Base-by-base conservation (phyloP, 305 asterid genomes). In the Fraxinus paxiana region DNA sequence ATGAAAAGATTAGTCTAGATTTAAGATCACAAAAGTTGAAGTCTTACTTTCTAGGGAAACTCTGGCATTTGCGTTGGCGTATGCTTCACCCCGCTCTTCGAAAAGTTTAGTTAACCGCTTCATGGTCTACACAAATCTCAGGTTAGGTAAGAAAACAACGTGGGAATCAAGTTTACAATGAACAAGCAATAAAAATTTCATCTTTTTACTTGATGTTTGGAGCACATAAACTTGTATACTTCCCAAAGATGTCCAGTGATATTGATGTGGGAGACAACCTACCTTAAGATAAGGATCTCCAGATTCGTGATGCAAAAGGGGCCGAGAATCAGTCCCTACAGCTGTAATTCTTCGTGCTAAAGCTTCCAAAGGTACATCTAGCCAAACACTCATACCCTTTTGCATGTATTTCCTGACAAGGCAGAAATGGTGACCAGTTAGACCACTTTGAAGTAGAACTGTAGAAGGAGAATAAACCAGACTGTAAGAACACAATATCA, bases 361-460 rank as follows among this genome's bases (percentile, higher is more conserved):
- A 84, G 97, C 96, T 38, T 94, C 92, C 88, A 95, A 86, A 61
- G 98, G 95, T 37, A 95, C 98, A 38, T 95, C 99, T 65, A 95
- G 81, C 97, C 97, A 95, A 75, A 92, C 93, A 78, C 89, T 92
- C 38, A 90, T 85, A 69, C 99, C 99, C 85, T 90, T 92, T 78
- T 82, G 90, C 93, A 95, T 95, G 87, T 95, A 92, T 80, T 87
- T 90, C 97, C 99, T 93, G 82, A 17, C 74, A 83, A 56, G 63
- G 24, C 79, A 69, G 80, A 79, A 84, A 26, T n/a, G 74, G 63
- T 26, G 20, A 82, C 33, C 10, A 28, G 10, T 51, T 5, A 48
- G 7, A 81, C 78, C 38, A 33, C 24, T 59, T 9, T 38, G 34
- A 77, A 78, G 76, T 59, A 65, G 6, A 41, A 22, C 59, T 15